phyloP scores from a whole-genome alignment of 1,284 basidiomycete genomes.

The Agaricales sp. region DNA sequence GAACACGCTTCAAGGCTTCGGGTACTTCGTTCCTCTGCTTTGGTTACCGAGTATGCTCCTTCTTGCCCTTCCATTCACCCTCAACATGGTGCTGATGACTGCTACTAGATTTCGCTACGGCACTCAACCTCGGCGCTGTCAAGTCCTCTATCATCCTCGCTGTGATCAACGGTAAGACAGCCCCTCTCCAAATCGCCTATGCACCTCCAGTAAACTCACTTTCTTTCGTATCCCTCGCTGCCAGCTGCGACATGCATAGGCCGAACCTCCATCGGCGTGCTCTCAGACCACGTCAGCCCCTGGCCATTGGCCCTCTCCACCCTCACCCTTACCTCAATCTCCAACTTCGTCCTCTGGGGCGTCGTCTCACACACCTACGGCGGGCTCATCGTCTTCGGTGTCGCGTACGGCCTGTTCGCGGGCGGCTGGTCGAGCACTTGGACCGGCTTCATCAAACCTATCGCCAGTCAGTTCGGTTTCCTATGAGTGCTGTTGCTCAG shows the following conservation, averaged over 20 bases:
- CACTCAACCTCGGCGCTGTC: slow-evolving; percentile 16
- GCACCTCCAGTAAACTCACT: not conserved
- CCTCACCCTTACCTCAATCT: slow-evolving; percentile 18
- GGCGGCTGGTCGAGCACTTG: slow-evolving; percentile 28
- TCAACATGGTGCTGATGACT: not conserved
- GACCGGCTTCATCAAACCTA: slow-evolving; percentile 20
- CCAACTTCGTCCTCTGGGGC: slow-evolving; percentile 30
- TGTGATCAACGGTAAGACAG: slow-evolving; percentile 19
- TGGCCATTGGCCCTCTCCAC: slow-evolving; percentile 22
- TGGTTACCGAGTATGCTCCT: slow-evolving; percentile 14
- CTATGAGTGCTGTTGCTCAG: not conserved
- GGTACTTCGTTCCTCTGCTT: slow-evolving; percentile 13
- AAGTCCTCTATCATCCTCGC: slow-evolving; percentile 19
- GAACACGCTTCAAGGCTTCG: slow-evolving; percentile 17
- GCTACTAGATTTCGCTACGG: slow-evolving; percentile 20
- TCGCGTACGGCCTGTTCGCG: slow-evolving; percentile 24
- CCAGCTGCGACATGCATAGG: slow-evolving; percentile 19
- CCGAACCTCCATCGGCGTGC: slow-evolving; percentile 21
- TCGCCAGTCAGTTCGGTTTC: slow-evolving; percentile 17
- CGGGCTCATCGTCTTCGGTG: slow-evolving; percentile 22
- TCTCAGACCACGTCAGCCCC: slow-evolving; percentile 25
- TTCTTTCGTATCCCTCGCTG: too few species aligned
- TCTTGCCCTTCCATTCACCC: not conserved
- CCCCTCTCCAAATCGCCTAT: too few species aligned
- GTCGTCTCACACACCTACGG: slow-evolving; percentile 22